phyloP scores from a whole-genome alignment of 257 asterid species.

The Solanum ossicruentum region DNA sequence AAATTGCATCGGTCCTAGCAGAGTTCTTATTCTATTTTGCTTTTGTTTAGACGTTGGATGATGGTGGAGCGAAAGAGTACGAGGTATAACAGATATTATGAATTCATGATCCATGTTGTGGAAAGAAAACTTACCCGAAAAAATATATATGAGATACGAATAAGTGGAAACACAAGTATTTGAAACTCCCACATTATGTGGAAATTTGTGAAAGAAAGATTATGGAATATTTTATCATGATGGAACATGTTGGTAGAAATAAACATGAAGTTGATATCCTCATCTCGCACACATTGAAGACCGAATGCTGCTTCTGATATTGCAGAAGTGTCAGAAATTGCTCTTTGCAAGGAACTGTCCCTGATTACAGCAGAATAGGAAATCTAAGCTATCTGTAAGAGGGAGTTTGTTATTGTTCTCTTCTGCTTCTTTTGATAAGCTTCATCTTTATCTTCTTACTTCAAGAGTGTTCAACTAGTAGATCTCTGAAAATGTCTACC shows the following conservation, averaged over 20 bases:
- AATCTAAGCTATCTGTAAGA: slow-evolving; percentile 28
- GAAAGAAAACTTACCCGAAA: not conserved
- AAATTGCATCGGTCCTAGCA: not conserved
- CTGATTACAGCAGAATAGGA: slow-evolving; percentile 30
- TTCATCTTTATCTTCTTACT: not conserved
- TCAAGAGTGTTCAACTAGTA: not conserved
- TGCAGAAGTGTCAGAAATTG: slow-evolving; percentile 44
- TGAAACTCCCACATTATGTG: not conserved
- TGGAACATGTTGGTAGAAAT: not conserved
- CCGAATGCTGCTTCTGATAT: not conserved
- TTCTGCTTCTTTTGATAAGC: not conserved
- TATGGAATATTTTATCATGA: not conserved
- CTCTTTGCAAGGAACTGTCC: slow-evolving; percentile 26
- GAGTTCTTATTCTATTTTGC: not conserved
- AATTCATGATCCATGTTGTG: not conserved
- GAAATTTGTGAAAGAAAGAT: not conserved
- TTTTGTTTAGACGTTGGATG: not conserved
- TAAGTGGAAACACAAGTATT: not conserved
- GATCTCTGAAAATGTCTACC: not conserved
- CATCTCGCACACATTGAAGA: not conserved
- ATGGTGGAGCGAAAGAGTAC: not conserved
- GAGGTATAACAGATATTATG: not conserved
- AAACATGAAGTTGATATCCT: not conserved
- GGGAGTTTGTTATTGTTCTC: not conserved
- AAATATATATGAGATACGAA: not conserved